phyloP scores from a whole-genome alignment of 2,329 filamentous ascomycete species.

The Rugonectria rugulosa region DNA sequence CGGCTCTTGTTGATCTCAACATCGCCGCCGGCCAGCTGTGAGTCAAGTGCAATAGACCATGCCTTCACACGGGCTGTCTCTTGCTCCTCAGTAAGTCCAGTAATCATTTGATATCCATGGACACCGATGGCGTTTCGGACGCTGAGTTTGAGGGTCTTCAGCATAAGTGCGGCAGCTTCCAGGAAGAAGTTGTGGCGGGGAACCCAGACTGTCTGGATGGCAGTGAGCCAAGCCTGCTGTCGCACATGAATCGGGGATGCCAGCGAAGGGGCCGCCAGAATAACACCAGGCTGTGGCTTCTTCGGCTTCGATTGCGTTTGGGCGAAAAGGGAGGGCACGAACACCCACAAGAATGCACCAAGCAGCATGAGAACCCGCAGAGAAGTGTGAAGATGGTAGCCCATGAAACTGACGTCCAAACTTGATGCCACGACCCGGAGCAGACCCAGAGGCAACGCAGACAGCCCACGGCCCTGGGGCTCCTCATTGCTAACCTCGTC shows the following conservation, averaged over 20 bases:
- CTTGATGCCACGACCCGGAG: constrained; percentile 57
- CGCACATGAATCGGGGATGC: constrained; percentile 86
- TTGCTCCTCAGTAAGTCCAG: constrained; percentile 82
- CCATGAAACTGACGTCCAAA: constrained; percentile 61
- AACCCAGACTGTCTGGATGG: constrained; percentile 91
- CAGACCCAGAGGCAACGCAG: constrained; percentile 68
- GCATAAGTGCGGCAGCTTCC: constrained; percentile 79
- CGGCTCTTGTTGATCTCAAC: constrained; percentile 88
- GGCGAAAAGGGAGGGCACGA: constrained; percentile 62
- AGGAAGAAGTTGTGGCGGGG: constrained; percentile 86
- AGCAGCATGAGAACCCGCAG: constrained; percentile 62
- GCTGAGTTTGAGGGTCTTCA: constrained; percentile 85
- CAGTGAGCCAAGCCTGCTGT: constrained; percentile 89
- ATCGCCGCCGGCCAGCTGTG: constrained; percentile 90
- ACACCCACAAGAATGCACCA: constrained; percentile 61
- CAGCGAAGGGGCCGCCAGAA: constrained; percentile 70
- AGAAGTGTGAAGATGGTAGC: constrained; percentile 61
- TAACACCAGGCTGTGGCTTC: constrained; percentile 53
- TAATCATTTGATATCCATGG: constrained; percentile 78
- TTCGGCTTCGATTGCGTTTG: constrained; percentile 58
- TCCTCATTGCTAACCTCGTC: constrained; percentile 70
- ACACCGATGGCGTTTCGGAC: constrained; percentile 79
- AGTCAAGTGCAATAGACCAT: constrained; percentile 92
- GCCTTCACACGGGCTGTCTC: constrained; percentile 88
- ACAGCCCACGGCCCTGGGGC: constrained; percentile 71